Base-by-base conservation (phyloP, 2,329 filamentous ascomycete species). In the Penicillium oxalicum region DNA sequence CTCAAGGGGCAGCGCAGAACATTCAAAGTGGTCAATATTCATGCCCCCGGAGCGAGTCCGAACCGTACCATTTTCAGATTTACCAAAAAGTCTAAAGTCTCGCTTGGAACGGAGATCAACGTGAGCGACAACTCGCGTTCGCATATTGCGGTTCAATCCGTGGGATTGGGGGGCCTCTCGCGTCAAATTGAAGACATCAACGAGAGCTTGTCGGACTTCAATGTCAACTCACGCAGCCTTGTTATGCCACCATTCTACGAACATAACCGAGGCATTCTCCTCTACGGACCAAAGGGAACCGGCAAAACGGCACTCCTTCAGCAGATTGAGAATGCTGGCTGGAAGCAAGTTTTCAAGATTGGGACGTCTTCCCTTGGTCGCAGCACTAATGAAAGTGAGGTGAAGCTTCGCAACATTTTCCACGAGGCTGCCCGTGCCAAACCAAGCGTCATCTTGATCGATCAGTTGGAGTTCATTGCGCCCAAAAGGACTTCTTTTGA, bases 241-340 rank as follows among this genome's bases (percentile, higher is more conserved):
- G 55, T 52, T n/a, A 69, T 70, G 72, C 73, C 62, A 47, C 60
- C 55, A 38, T 77, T 66, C 47, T 71, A 67, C 56, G 64, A 60
- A 59, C 65, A 62, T 59, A 69, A 57, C 71, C 78, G 79, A 45
- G 82, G 82, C 0, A 77, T 93, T 33, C 76, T 93, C 25, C 74
- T 96, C 4, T 84, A 94, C 64, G 91, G 91, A 11, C 84, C 87
- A 13, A 81, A 82, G 53, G 91, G 91, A 9, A 94, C 88, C 0
- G 91, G 91, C 25, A 96, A 96, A 71, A 86, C 82, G 0, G 77
- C 86, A 54, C 74, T 96, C 0, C 72, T 96, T 1, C 68, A 84
- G 12, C 79, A 80, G 29, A 75, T 96, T 18, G 79, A 83, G 7
- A 77, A 74, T 5, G 80, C 82, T 0, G 78, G 77, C 49, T 95